phyloP scores from a whole-genome alignment of 352 stramenopile species.

The Phytophthora sp. region DNA sequence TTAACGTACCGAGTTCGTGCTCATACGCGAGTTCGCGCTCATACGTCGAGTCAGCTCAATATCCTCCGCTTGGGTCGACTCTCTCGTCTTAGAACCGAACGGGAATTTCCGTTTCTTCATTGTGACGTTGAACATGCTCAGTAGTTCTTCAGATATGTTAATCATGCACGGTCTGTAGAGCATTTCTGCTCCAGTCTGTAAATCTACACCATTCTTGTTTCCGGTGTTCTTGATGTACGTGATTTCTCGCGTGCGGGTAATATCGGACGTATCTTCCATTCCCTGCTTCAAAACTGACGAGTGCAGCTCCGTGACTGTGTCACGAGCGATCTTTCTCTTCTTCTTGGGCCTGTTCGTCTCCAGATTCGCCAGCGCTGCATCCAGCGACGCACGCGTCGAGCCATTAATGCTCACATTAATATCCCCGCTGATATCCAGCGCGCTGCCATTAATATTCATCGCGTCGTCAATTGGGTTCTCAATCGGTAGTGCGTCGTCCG shows the following conservation, averaged over 20 bases:
- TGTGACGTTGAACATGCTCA: conserved; percentile 81
- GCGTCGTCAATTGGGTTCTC: conserved; percentile 45
- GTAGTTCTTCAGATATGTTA: conserved; percentile 64
- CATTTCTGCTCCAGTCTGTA: conserved; percentile 43
- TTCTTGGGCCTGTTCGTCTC: conserved; percentile 62
- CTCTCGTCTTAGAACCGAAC: conserved; percentile 46
- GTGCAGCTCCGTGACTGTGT: conserved; percentile 81
- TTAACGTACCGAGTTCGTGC: conserved; percentile 53
- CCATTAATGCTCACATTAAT: conserved; percentile 74
- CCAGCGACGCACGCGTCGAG: conserved; percentile 68
- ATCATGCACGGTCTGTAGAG: conserved; percentile 65
- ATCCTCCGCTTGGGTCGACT: conserved; percentile 40
- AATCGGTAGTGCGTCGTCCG: conserved; percentile 46
- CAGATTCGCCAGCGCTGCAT: conserved; percentile 55
- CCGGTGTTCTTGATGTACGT: conserved; percentile 37
- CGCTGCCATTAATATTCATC: conserved; percentile 46
- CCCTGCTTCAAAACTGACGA: conserved; percentile 79
- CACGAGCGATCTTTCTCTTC: conserved; percentile 82
- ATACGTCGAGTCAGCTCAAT: conserved; percentile 76
- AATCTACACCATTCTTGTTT: conserved; percentile 27
- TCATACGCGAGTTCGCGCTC: conserved; percentile 66
- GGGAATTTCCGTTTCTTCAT: conserved; percentile 90
- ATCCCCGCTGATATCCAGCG: conserved; percentile 73
- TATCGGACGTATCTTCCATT: conserved; percentile 81
- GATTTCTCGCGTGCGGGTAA: conserved; percentile 61